Conservation (phyloP, 345 rosid species). For the Bruguiera gymnorhiza region DNA sequence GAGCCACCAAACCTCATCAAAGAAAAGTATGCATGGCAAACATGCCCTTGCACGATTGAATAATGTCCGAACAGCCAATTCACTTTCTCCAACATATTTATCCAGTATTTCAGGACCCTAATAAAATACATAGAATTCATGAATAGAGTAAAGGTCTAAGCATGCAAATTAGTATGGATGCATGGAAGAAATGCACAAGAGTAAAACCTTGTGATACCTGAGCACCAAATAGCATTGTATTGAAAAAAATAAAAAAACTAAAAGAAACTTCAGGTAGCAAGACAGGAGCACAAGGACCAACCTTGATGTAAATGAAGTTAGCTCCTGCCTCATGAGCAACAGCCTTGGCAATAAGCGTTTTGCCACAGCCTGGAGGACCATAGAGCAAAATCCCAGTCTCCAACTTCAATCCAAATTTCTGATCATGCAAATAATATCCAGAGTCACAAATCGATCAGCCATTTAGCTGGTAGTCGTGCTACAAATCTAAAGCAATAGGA, state of each 20-base stretch:
- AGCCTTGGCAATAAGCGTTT: conserved; percentile 96
- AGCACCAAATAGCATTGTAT: background rate
- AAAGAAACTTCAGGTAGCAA: background rate
- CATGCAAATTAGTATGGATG: no score
- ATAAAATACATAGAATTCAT: background rate
- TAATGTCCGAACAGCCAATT: conserved; percentile 74
- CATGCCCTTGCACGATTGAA: conserved; percentile 85
- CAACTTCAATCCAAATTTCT: conserved; percentile 73
- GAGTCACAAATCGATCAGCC: no score
- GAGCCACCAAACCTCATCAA: conserved; percentile 69
- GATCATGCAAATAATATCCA: conserved; percentile 18
- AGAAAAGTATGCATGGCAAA: conserved; percentile 84
- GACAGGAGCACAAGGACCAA: conserved; percentile 12
- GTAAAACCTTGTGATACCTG: background rate
- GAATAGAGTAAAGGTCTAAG: no score
- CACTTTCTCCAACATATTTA: conserved; percentile 97
- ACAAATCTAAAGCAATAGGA: background rate
- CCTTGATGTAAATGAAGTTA: conserved; percentile 94
- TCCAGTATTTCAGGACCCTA: conserved; percentile 92
- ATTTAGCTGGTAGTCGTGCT: no score
- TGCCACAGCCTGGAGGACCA: conserved; percentile 99
- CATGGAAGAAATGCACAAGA: no score
- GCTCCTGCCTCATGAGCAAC: conserved; percentile 97
- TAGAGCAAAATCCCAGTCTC: conserved; percentile 93
- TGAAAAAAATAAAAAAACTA: no score